phyloP scores from a whole-genome alignment of 2,329 filamentous ascomycete genomes.

The Sclerotinia glacialis region DNA sequence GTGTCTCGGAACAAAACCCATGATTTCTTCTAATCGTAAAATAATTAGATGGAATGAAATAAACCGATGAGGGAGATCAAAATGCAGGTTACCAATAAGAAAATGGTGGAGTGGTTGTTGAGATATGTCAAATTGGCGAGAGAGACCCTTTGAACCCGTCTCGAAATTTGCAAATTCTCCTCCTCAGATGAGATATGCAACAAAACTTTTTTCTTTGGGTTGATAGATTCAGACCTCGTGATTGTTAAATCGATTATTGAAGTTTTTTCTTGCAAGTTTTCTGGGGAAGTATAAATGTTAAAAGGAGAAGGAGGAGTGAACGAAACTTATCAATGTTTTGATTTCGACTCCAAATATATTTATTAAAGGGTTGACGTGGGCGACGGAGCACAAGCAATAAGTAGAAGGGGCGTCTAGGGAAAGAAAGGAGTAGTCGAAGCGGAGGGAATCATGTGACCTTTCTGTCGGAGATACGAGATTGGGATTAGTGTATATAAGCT shows the following conservation, averaged over 20 bases:
- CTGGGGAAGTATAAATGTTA: background rate
- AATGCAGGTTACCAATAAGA: constrained; percentile 28
- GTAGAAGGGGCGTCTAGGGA: constrained; percentile 17
- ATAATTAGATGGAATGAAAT: background rate
- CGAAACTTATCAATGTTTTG: background rate
- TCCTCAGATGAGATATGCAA: constrained; percentile 24
- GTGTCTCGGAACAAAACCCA: constrained; percentile 31
- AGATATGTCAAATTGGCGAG: constrained; percentile 29
- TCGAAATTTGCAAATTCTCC: constrained; percentile 9
- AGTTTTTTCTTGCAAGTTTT: background rate
- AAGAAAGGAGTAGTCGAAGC: constrained; percentile 12
- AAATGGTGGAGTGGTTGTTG: constrained; percentile 31
- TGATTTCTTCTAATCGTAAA: constrained; percentile 14
- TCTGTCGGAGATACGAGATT: constrained; percentile 8
- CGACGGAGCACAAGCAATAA: constrained; percentile 21
- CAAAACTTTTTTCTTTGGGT: constrained; percentile 21
- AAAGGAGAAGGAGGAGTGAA: background rate
- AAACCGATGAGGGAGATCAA: constrained; percentile 7
- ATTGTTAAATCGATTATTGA: background rate
- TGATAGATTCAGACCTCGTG: constrained; percentile 21
- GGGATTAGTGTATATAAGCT: background rate
- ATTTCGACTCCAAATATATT: background rate
- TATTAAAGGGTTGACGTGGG: constrained; percentile 11
- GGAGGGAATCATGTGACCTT: constrained; percentile 11
- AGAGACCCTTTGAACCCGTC: constrained; percentile 9